phyloP scores from a whole-genome alignment of 2,329 filamentous ascomycete genomes.

The Thielaviopsis euricoi region DNA sequence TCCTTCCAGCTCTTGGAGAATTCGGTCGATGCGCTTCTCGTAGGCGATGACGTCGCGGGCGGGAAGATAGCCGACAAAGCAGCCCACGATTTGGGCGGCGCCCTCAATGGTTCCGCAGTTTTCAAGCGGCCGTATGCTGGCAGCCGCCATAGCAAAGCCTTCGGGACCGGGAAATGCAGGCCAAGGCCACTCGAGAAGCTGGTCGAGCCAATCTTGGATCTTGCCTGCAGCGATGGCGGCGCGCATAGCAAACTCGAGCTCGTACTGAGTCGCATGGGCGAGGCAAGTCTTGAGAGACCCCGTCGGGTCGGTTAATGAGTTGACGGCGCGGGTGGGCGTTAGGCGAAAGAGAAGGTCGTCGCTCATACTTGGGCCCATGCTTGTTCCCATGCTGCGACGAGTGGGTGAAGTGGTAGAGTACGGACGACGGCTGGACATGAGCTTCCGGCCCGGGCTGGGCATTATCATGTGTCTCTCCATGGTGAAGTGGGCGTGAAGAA shows the following conservation, averaged over 20 bases:
- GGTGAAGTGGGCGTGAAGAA: not conserved
- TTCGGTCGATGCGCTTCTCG: constrained; percentile 57
- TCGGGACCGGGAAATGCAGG: constrained; percentile 29
- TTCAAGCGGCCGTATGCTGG: constrained; percentile 3
- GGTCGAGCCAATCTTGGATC: constrained; percentile 59
- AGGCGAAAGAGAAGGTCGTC: constrained; percentile 48
- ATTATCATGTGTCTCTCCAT: constrained; percentile 15
- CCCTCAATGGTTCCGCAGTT: constrained; percentile 4
- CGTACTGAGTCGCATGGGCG: constrained; percentile 42
- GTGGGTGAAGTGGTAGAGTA: constrained; percentile 27
- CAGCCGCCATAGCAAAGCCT: constrained; percentile 31
- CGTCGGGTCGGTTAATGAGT: constrained; percentile 38
- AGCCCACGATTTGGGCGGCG: not conserved
- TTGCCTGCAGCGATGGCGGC: constrained; percentile 55
- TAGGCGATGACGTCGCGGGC: constrained; percentile 48
- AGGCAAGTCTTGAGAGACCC: constrained; percentile 42
- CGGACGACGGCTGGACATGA: constrained; percentile 21
- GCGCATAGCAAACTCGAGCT: constrained; percentile 55
- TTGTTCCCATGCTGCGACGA: constrained; percentile 20
- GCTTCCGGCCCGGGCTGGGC: constrained; percentile 22
- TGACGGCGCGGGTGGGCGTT: constrained; percentile 41
- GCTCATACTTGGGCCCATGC: constrained; percentile 8
- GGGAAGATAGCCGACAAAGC: constrained; percentile 49
- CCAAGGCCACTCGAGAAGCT: constrained; percentile 47
- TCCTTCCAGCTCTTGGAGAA: constrained; percentile 50